Conservation (phyloP, 495 filamentous ascomycete genomes). For the Lasiosphaeriaceae sp. region DNA sequence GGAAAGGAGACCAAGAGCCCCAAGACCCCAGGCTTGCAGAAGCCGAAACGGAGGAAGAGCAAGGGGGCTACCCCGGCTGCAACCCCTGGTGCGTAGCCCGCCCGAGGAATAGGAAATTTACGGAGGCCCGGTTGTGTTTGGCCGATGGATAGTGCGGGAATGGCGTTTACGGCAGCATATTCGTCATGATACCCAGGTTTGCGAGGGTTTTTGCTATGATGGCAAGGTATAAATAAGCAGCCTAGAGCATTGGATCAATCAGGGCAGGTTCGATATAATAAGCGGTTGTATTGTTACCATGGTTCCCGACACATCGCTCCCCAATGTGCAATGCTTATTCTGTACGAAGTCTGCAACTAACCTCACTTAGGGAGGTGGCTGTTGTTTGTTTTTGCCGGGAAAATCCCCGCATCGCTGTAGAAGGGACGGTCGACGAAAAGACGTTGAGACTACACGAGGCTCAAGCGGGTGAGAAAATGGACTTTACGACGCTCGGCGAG, state of each 20-base stretch:
- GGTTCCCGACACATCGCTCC: no score
- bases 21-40: conserved; percentile 44
- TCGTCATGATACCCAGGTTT: neutral
- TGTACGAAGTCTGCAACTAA: no score
- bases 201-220: neutral
- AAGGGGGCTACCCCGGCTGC: conserved; percentile 29
- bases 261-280: no score
- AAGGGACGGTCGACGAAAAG: no score
- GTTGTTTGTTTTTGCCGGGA: no score
- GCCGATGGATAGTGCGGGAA: neutral
- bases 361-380: no score
- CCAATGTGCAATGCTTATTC: no score
- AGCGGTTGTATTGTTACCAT: no score
- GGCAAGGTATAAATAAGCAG: neutral
- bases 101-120: neutral
- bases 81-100: neutral
- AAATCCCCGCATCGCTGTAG: no score
- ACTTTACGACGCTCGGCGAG: no score
- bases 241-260: neutral
- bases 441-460: no score
- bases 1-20: conserved; percentile 48
- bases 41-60: conserved; percentile 58
- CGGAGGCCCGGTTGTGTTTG: neutral
- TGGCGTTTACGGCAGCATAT: neutral
- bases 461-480: no score